Evolutionary conservation across 176 grass and related monocot genomes (phyloP), one percentile per base, ranked within the genome.

Genomic region (Musa schizocarpa): DNA sequence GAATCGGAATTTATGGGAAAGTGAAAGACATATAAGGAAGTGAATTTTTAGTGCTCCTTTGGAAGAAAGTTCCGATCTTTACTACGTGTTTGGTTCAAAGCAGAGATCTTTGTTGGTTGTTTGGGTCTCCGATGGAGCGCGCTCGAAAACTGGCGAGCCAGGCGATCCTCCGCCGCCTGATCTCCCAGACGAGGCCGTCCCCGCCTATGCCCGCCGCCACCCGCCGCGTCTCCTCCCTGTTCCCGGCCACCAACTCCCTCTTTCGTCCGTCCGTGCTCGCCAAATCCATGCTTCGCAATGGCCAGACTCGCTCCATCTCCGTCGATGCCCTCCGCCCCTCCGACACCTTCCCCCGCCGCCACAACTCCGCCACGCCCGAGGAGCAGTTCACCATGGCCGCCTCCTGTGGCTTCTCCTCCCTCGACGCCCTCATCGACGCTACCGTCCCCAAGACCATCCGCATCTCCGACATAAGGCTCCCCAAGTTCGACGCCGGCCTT

Each of bases 331-430:
- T 99, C 75, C 88, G 85, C 71, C 95, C 95, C 23, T 92, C 84
- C 81, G 95, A 99, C 82, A 92, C 91, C 53, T 99, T 99, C 84
- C 82, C 90, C 4, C 86, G 88, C 11, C 82, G 95, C 64, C 95
- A 99, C 82, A 99, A 99, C 82, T 99, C 95, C 4, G 88, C 87
- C 26, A 80, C 91, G n/a, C 95, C 86, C 9, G 67, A 77, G 10
- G 95, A 99, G 13, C 91, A 99, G 67, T 50, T 34, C 1, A 75
- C 78, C n/a, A 94, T 99, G 95, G 86, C 95, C 1, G 82, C 82
- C 9, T 14, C 73, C 27, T 90, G 90, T 70, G 90, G 95, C 1
- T 99, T 99, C 84, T 1, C 68, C 26, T 74, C 82, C 75, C 29
- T 93, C 59, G 95, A 92, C 61, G 84, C 76, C 9, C 83, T 99